phyloP scores from a whole-genome alignment of 805 yeast species.

The Candida vaughaniae region DNA sequence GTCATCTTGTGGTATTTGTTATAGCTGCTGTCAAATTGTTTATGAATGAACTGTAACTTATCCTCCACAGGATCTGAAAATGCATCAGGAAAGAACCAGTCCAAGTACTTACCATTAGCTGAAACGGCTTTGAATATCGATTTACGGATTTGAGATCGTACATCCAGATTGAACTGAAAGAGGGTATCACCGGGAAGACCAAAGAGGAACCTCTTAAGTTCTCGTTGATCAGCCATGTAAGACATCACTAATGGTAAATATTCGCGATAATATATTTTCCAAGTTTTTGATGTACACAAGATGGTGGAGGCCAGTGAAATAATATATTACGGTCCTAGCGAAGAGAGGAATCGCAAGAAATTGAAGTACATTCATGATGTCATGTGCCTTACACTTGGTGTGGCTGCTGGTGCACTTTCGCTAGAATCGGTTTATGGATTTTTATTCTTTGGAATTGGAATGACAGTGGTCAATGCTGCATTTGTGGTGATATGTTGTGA shows the following conservation, averaged over 20 bases:
- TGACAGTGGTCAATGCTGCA: slow-evolving; percentile 27
- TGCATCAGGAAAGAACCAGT: slow-evolving; percentile 36
- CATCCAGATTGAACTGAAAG: slow-evolving; percentile 25
- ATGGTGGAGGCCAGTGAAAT: slow-evolving; percentile 11
- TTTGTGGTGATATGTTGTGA: slow-evolving; percentile 34
- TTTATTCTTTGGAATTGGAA: slow-evolving; percentile 32
- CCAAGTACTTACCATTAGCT: slow-evolving; percentile 28
- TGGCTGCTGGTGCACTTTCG: slow-evolving; percentile 40
- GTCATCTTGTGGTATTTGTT: slow-evolving; percentile 25
- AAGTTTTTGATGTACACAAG: too few relatives aligned
- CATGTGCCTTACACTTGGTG: slow-evolving; percentile 36
- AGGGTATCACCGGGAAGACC: slow-evolving; percentile 28
- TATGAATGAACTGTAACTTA: slow-evolving; percentile 18
- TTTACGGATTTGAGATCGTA: slow-evolving; percentile 27
- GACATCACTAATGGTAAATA: background rate
- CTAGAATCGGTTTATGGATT: slow-evolving; percentile 38
- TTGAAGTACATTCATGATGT: slow-evolving; percentile 36
- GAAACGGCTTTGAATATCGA: slow-evolving; percentile 32
- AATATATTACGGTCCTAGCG: slow-evolving; percentile 25
- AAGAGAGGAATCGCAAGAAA: slow-evolving; percentile 29
- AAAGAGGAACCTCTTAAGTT: slow-evolving; percentile 32
- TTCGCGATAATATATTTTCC: too few relatives aligned
- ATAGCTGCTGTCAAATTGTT: slow-evolving; percentile 33
- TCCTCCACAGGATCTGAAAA: slow-evolving; percentile 3
- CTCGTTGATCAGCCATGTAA: background rate